A percentile compares a stretch with the other conserved stretches of the same genome.
Evolutionary conservation across 148 eudicot species (phyloP).

Genomic region (Rhododendron griersonianum): DNA sequence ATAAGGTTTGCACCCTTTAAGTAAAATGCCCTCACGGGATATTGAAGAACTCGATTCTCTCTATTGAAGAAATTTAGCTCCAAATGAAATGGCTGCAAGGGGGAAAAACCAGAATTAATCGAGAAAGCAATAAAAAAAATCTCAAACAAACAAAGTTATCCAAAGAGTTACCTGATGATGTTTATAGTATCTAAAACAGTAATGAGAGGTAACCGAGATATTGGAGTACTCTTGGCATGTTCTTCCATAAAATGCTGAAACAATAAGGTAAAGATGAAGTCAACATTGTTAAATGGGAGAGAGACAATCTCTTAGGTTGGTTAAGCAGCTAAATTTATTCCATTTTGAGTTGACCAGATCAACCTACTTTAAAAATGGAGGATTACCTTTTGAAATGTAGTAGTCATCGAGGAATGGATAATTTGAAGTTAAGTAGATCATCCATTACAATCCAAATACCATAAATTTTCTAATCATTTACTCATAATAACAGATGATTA

Average conservation of each 20-base stretch:
- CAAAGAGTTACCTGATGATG: slow-evolving; percentile 65
- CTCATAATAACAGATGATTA: background rate
- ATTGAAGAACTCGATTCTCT: slow-evolving; percentile 82
- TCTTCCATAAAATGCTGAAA: slow-evolving; percentile 98
- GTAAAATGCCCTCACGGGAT: slow-evolving; percentile 90
- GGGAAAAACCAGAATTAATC: slow-evolving; percentile 4
- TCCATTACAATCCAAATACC: background rate
- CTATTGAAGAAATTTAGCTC: slow-evolving; percentile 90
- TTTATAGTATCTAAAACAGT: slow-evolving; percentile 62
- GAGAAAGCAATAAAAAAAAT: background rate
- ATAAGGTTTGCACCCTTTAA: slow-evolving; percentile 77
- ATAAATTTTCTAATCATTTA: background rate
- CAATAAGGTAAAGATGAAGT: background rate
- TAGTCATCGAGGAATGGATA: background rate
- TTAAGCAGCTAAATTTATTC: background rate
- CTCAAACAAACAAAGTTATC: background rate
- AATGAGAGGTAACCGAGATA: slow-evolving; percentile 84
- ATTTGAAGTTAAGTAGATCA: background rate
- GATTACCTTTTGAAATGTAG: background rate
- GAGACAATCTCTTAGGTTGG: background rate
- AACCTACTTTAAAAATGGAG: background rate
- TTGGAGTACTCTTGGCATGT: slow-evolving; percentile 88
- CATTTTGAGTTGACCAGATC: background rate
- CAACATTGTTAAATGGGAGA: background rate
- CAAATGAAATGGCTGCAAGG: slow-evolving; percentile 75